Percentiles rank a stretch among this genome's conserved stretches.
Evolutionary conservation across 805 yeast genomes (phyloP).

Genomic region (Metschnikowia rubicola): DNA sequence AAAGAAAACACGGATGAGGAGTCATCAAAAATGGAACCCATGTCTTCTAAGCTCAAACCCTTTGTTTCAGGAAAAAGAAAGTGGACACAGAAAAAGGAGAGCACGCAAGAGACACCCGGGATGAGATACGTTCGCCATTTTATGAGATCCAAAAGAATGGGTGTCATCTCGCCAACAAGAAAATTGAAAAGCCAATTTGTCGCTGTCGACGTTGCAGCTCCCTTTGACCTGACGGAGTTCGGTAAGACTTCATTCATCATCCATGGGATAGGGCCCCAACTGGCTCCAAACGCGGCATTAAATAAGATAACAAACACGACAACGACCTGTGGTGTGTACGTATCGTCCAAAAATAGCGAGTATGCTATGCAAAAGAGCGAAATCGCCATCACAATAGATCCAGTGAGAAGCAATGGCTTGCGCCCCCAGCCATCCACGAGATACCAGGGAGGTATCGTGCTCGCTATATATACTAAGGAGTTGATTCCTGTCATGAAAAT

Average conservation of each 20-base stretch:
- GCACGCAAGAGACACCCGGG: constrained; percentile 73
- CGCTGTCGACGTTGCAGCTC: constrained; percentile 87
- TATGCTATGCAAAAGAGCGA: constrained; percentile 65
- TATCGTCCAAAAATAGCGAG: constrained; percentile 35
- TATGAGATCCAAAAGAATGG: constrained; percentile 72
- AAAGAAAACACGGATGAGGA: constrained; percentile 39
- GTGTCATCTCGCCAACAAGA: constrained; percentile 89
- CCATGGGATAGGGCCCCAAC: constrained; percentile 98
- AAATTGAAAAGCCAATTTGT: constrained; percentile 92
- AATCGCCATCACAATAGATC: constrained; percentile 76
- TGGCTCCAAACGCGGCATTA: constrained; percentile 81
- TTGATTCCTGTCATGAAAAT: constrained; percentile 84
- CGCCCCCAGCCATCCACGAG: constrained; percentile 91
- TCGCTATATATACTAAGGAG: constrained; percentile 35
- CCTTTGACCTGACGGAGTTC: constrained; percentile 77
- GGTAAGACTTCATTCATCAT: constrained; percentile 87
- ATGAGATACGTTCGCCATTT: constrained; percentile 78
- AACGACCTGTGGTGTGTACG: constrained; percentile 62
- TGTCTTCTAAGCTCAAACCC: constrained; percentile 83
- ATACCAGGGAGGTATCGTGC: constrained; percentile 89
- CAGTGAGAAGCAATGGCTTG: constrained; percentile 74
- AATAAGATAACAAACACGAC: constrained; percentile 74
- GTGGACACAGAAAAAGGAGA: constrained; percentile 71
- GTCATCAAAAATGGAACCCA: constrained; percentile 86
- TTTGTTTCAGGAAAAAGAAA: constrained; percentile 84